Evolutionary conservation across 2,329 filamentous ascomycete genomes (phyloP).

Genomic region (Penicillium sp.): DNA sequence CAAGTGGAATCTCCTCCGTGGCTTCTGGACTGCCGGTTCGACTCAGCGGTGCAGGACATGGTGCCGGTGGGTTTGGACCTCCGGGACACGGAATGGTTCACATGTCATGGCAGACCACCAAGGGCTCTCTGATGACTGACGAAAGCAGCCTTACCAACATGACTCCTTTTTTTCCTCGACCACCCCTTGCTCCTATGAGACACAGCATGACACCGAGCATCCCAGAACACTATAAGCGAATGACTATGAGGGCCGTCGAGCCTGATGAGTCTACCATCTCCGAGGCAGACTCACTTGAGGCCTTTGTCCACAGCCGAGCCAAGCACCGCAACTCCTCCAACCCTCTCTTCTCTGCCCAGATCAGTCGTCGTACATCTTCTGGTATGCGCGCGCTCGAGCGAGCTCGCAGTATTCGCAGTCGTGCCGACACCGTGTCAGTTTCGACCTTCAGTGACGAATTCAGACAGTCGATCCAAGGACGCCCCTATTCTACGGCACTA

Average conservation of each 20-base stretch:
- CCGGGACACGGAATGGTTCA: constrained; percentile 35
- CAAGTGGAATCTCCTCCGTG: constrained; percentile 38
- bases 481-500: constrained; percentile 34
- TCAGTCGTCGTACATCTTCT: constrained; percentile 33
- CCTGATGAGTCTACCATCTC: constrained; percentile 31
- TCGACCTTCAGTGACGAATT: constrained; percentile 32
- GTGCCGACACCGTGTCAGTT: constrained; percentile 36
- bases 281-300: constrained; percentile 38
- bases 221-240: constrained; percentile 27
- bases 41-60: constrained; percentile 43
- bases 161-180: constrained; percentile 37
- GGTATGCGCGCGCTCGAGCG: constrained; percentile 34
- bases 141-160: constrained; percentile 37
- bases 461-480: constrained; percentile 31
- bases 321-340: constrained; percentile 40
- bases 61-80: constrained; percentile 40
- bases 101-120: constrained; percentile 40
- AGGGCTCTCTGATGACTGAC: constrained; percentile 33
- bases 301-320: constrained; percentile 39
- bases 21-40: constrained; percentile 39
- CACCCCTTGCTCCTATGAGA: constrained; percentile 27
- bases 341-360: constrained; percentile 37
- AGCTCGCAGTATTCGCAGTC: constrained; percentile 35
- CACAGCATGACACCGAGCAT: constrained; percentile 29
- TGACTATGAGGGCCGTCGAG: constrained; percentile 32